phyloP scores from a whole-genome alignment of 495 filamentous ascomycete species.

The Xylaria venustula region DNA sequence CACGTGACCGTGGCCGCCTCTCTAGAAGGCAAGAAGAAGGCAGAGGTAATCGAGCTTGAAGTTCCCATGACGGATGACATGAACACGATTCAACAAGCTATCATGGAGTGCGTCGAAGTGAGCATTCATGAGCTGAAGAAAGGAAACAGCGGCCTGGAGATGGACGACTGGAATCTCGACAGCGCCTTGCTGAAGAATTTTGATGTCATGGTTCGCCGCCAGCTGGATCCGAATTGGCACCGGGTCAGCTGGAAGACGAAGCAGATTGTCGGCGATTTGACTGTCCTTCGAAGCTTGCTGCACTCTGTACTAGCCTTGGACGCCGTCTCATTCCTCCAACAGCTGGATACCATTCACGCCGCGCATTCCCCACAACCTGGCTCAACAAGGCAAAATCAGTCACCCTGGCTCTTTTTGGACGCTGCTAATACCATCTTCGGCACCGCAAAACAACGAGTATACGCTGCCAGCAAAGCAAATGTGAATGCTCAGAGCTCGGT shows the following conservation, averaged over 20 bases:
- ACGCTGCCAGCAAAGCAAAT: conserved; percentile 55
- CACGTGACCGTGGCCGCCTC: conserved; percentile 85
- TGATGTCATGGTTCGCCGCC: conserved; percentile 81
- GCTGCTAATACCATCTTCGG: conserved; percentile 93
- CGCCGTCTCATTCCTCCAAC: conserved; percentile 86
- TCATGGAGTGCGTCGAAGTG: conserved; percentile 94
- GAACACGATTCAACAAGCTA: conserved; percentile 87
- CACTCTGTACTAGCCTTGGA: conserved; percentile 85
- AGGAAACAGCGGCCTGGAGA: conserved; percentile 81
- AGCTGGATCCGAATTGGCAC: conserved; percentile 96
- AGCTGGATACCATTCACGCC: conserved; percentile 90
- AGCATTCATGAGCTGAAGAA: conserved; percentile 92
- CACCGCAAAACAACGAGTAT: conserved; percentile 87
- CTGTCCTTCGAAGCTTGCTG: conserved; percentile 80
- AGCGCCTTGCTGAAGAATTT: conserved; percentile 92
- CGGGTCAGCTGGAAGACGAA: conserved; percentile 91
- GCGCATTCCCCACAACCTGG: conserved; percentile 87
- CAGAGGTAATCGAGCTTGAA: conserved; percentile 94
- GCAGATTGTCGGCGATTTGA: conserved; percentile 88
- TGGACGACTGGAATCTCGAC: conserved; percentile 97
- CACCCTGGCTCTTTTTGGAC: conserved; percentile 95
- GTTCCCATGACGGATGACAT: conserved; percentile 96
- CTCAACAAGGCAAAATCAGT: conserved; percentile 81
- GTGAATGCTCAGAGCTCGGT: conserved; percentile 41
- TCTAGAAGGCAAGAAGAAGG: conserved; percentile 88